Evolutionary conservation across 441 rosid genomes (phyloP), one percentile per base, ranked within the genome.

Genomic region (Lepidium campestre): DNA sequence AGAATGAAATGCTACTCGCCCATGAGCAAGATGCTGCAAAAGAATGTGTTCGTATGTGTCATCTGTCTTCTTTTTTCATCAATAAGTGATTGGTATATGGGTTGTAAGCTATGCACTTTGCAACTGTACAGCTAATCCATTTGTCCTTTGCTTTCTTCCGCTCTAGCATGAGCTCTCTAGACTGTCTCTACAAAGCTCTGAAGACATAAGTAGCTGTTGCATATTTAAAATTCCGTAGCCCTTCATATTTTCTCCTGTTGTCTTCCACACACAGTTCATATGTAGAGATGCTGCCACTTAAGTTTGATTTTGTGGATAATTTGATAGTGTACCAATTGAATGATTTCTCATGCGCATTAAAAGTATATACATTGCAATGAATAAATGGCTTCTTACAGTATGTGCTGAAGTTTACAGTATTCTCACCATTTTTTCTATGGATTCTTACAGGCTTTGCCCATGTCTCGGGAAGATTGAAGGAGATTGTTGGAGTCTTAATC

Each of bases 401-500:
- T 34, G 7, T 57, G 31, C 71, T 22, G 62, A 25, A 39, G 46
- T 7, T 19, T 57, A 39, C 23, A 31, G 14, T 59, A 44, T 12
- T 13, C 58, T 73, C 8, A 54, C 49, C 22, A 56, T 10, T 27
- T 67, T 29, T 27, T 19, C 52, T 31, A 27, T 46, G 58, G 44
- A 10, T 35, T 62, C 71, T 47, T 76, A 71, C 47, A 93, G 98
- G 85, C 12, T 75, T 75, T 71, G 70, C 83, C 58, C 48, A 70
- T 54, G 61, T 83, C 68, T 48, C 70, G 65, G 75, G 74, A 57
- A 87, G 83, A 72, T 71, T 88, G 37, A 82, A 80, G 75, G 87
- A 82, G 62, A 82, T 92, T 68, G 82, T 92, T 69, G 93, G 81
- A 72, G 83, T 83, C 81, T 76, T 92, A 57, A 68, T 90, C 55